A percentile compares a stretch with the other conserved stretches of the same genome.
phyloP scores from a whole-genome alignment of 139 green algal genomes.

The Haematococcus sp. region DNA sequence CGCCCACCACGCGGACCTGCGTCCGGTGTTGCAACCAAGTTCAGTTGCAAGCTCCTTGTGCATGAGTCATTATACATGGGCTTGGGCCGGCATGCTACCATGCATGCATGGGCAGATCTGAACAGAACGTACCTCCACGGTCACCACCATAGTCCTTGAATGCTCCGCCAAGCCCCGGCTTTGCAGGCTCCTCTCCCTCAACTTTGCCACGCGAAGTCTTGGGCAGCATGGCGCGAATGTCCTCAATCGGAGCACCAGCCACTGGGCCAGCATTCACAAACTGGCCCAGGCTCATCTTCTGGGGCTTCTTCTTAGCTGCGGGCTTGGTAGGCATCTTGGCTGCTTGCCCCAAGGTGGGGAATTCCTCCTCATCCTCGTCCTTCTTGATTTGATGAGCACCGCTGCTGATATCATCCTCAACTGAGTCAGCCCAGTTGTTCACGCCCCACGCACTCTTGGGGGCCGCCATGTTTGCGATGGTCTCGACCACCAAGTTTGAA shows the following conservation, averaged over 20 bases:
- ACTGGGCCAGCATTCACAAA: neutral
- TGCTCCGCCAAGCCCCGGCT: constrained; percentile 57
- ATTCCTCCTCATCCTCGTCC: no score
- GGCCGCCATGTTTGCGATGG: no score
- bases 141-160: constrained; percentile 77
- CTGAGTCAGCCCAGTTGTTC: no score
- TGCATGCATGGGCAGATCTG: no score
- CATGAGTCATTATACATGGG: neutral
- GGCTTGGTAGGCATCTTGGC: neutral
- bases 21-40: no score
- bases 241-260: neutral
- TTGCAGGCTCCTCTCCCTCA: constrained; percentile 12
- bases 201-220: constrained; percentile 11
- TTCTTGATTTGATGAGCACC: no score
- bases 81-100: neutral
- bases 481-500: no score
- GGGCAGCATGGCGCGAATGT: constrained; percentile 3
- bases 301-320: neutral
- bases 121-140: constrained; percentile 17
- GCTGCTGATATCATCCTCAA: no score
- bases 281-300: neutral
- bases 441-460: no score
- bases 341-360: neutral
- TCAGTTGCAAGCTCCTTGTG: constrained; percentile 4
- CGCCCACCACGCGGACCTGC: neutral